Base-by-base conservation (phyloP, 1,139 yeast genomes). In the Geotrichum restrictum region DNA sequence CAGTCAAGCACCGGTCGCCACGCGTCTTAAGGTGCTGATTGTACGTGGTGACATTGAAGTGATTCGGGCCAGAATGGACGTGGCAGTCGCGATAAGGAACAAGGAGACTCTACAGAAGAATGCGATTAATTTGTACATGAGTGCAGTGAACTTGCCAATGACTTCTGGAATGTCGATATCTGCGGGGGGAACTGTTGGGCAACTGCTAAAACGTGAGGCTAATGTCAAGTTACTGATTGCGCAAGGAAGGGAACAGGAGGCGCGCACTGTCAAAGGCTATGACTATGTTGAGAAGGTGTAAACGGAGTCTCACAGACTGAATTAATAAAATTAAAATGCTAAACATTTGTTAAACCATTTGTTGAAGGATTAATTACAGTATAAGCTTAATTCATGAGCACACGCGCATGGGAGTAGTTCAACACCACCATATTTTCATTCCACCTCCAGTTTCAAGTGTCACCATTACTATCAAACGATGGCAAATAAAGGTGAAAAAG, bases 11-110 rank as follows among this genome's bases (percentile, higher is more conserved):
- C 43, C 48, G 19, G 46, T 37, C 39, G 49, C 58, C 29, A 52
- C 53, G 27, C 46, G 56, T 48, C 18, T 48, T 10, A 50, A 52
- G 36, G 47, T 60, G 27, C 58, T 60, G 56, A 42, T 59, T 22
- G 60, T 59, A 10, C 56, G 61, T 11, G 68, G 67, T 8, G 68
- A 64, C 48, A 53, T 63, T 11, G 67, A 64, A 19, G 56, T 59
- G 56, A 45, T 58, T 39, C 56, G 68, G 16, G 42, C 63, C 2
- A 52, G 45, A 29, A 49, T 62, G 14, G 55, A 49, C 5, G 41
- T 49, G 4, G 57, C 58, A 2, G 59, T 60, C 1, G 65, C 66
- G 6, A 47, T 43, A 3, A 60, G 56, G 48, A 59, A 63, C 54
- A 49, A 56, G 16, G 46, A 40, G 8, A 57, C 57, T 11, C 56